phyloP scores from a whole-genome alignment of 208 protist species.

The Naegleria lovaniensis region DNA sequence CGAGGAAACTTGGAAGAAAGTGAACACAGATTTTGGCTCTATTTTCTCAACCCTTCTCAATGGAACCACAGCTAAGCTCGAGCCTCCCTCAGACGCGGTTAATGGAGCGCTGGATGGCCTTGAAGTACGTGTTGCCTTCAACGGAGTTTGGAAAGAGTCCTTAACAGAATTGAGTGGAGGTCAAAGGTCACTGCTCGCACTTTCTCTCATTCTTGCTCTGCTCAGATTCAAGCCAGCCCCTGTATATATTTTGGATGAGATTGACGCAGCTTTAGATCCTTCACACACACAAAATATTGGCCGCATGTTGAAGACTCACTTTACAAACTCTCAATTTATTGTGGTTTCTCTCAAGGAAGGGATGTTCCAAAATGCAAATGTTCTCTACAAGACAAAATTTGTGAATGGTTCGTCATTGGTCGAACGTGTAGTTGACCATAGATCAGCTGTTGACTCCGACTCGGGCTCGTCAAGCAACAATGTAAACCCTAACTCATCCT shows the following conservation, averaged over 20 bases:
- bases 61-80: constrained; percentile 74
- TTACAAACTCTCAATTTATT: constrained; percentile 96
- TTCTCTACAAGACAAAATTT: constrained; percentile 96
- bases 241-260: constrained; percentile 98
- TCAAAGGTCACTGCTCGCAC: constrained; percentile 96
- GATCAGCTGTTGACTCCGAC: neutral
- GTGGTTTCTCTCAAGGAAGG: constrained; percentile 98
- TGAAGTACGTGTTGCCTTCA: constrained; percentile 90
- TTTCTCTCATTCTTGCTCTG: constrained; percentile 97
- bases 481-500: too few species aligned
- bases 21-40: constrained; percentile 88
- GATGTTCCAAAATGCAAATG: constrained; percentile 99
- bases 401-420: constrained; percentile 63
- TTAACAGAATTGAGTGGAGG: constrained; percentile 97
- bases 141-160: constrained; percentile 91
- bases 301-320: constrained; percentile 92
- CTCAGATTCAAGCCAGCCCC: constrained; percentile 97
- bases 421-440: neutral
- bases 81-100: constrained; percentile 68
- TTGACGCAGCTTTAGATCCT: constrained; percentile 99
- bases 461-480: neutral
- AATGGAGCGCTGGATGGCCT: constrained; percentile 73
- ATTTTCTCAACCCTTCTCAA: constrained; percentile 96
- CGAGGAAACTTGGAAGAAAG: constrained; percentile 85
- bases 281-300: constrained; percentile 98